Evolutionary conservation across 306 rosid species (phyloP), one percentile per base, ranked within the genome.

Genomic region (Glycine latifolia): DNA sequence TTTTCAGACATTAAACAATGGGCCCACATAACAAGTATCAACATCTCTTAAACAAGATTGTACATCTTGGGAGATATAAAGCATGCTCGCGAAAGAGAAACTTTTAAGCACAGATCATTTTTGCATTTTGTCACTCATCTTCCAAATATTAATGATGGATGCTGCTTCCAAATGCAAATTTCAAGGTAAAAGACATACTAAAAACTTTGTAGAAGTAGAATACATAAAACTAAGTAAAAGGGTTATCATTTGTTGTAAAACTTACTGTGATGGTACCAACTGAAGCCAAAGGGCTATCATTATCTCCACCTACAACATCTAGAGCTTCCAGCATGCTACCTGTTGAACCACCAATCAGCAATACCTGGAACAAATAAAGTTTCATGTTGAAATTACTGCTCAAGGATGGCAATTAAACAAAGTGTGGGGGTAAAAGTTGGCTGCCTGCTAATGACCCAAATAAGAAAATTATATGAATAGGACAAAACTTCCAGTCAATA

Each of bases 291-390:
- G 92, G 75, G 81, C 77, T 83, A 69, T 89, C 97, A 81, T 58
- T 85, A 77, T 92, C 98, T 67, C 98, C 97, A 62, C 99, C 99
- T 33, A 93, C 91, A 82, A 95, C 99, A 14, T 95, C 86, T 81
- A 95, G 86, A 67, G 96, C 97, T 89, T 93, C 99, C 80, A 95
- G 90, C 99, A 95, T 95, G 60, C 91, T 91, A 67, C 99, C 97
- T 1, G 99, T 95, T 79, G 99, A 95, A 85, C 99, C 99, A 70
- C 99, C 99, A 84, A 95, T 95, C 74, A 95, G 85, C 61, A 95
- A 87, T 58, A 95, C 99, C 99, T 95, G 90, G 77, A 87, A 87
- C 82, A 80, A 53, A 77, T 4, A 6, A 67, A 71, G 48, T 78
- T 70, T 4, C 46, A 56, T 33, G 43, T 16, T 78, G 13, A 12